phyloP scores from a whole-genome alignment of 1,284 basidiomycete genomes.

The Gymnopus androsaceus region DNA sequence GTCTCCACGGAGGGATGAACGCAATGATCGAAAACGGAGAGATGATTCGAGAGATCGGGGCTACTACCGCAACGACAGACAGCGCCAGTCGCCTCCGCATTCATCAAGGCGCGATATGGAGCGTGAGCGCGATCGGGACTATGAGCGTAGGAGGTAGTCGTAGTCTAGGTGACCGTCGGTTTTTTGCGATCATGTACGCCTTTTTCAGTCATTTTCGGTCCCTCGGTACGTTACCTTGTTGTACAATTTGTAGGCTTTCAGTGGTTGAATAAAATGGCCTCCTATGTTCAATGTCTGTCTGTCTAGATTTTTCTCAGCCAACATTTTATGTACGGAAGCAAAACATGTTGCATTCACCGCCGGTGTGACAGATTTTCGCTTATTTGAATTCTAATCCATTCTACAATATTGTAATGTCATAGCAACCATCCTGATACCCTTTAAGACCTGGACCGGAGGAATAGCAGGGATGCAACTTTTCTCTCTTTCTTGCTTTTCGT shows the following conservation, averaged over 20 bases:
- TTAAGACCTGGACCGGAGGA: not conserved
- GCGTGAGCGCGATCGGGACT: not conserved
- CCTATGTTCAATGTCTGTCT: not conserved
- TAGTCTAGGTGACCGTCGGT: not conserved
- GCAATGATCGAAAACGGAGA: conserved; percentile 19
- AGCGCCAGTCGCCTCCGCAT: not conserved
- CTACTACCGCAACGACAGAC: conserved; percentile 23
- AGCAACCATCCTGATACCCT: conserved; percentile 2
- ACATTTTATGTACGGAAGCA: no score
- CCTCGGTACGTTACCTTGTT: not conserved
- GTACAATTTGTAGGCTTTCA: not conserved
- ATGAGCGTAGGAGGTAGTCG: conserved; percentile 7
- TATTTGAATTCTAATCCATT: not conserved
- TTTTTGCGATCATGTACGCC: no score
- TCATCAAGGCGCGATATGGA: conserved; percentile 2
- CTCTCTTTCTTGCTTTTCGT: not conserved
- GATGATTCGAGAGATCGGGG: conserved; percentile 12
- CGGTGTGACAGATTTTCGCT: not conserved
- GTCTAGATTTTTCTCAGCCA: no score
- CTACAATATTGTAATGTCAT: no score
- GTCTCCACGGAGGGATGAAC: conserved; percentile 24
- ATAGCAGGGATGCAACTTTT: no score
- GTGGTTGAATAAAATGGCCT: not conserved
- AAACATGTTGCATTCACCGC: not conserved
- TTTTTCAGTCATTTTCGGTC: no score